Percentiles rank a stretch among this genome's conserved stretches.
phyloP scores from a whole-genome alignment of 1,139 yeast species.

The Diutina pseudorugosa region DNA sequence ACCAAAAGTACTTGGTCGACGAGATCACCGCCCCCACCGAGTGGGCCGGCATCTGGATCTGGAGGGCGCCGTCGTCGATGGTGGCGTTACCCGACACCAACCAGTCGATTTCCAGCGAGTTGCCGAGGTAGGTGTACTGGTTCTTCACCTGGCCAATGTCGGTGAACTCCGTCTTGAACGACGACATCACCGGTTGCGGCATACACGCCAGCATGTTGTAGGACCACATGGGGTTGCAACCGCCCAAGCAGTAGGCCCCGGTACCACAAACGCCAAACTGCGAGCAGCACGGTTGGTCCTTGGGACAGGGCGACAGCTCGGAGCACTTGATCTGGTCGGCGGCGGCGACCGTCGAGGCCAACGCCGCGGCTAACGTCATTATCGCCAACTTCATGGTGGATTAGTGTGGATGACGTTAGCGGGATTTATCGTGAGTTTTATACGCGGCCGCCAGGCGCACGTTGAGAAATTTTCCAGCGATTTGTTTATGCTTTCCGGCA shows the following conservation, averaged over 20 bases:
- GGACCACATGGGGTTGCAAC: constrained; percentile 65
- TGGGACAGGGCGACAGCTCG: constrained; percentile 47
- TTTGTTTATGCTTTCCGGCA: neutral
- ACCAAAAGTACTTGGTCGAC: constrained; percentile 75
- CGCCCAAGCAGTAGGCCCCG: constrained; percentile 71
- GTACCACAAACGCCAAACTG: constrained; percentile 79
- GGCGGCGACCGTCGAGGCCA: neutral
- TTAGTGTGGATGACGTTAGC: neutral
- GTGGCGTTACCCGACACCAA: constrained; percentile 49
- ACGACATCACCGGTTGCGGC: constrained; percentile 41
- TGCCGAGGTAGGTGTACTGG: constrained; percentile 50
- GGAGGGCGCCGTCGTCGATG: constrained; percentile 40
- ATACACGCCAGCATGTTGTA: constrained; percentile 53
- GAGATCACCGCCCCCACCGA: constrained; percentile 77
- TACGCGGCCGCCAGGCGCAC: neutral
- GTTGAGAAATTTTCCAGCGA: neutral
- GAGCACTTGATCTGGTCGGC: constrained; percentile 28
- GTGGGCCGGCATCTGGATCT: constrained; percentile 67
- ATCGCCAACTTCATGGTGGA: neutral
- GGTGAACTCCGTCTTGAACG: constrained; percentile 25
- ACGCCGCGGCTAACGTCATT: neutral
- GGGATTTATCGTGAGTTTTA: neutral
- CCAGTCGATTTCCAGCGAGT: constrained; percentile 59
- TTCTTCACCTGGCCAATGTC: constrained; percentile 18
- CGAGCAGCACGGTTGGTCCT: constrained; percentile 66